A percentile compares a stretch with the other conserved stretches of the same genome.
These are phyloP conservation scores for Pseudonitzschia multiseries DNA, from an alignment of 108 stramenopile species.

Conservation along the genomic window DNA sequence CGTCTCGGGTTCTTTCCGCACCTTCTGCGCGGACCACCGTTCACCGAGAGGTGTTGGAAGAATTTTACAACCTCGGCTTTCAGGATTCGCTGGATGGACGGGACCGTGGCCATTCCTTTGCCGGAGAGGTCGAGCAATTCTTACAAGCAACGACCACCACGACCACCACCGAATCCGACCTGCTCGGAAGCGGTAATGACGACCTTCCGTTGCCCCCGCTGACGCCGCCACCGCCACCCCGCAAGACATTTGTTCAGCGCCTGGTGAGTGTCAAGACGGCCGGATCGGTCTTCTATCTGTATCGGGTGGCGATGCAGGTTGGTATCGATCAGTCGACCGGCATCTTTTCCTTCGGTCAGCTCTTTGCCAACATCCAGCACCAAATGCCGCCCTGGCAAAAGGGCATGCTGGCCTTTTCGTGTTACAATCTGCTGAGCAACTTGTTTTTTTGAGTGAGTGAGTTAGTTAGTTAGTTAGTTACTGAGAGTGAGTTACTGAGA, in stretches of 20 bases:
- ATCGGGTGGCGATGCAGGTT: slow-evolving; percentile 31
- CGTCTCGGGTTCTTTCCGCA: background rate
- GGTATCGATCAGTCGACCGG: slow-evolving; percentile 32
- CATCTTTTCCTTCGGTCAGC: slow-evolving; percentile 26
- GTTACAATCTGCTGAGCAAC: slow-evolving; percentile 34
- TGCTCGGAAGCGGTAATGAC: background rate
- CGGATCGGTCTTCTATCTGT: slow-evolving; percentile 36
- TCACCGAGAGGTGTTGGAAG: slow-evolving; percentile 27
- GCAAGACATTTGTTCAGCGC: background rate
- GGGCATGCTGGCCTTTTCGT: slow-evolving; percentile 34
- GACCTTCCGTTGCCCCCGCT: slow-evolving; percentile 9
- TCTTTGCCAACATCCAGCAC: slow-evolving; percentile 41
- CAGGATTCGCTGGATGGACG: slow-evolving; percentile 43
- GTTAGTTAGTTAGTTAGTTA: no score
- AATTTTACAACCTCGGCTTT: slow-evolving; percentile 54
- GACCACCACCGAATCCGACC: background rate
- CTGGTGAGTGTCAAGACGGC: slow-evolving; percentile 22
- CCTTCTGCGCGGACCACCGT: background rate
- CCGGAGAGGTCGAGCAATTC: slow-evolving; percentile 6
- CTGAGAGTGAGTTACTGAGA: background rate
- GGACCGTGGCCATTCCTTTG: slow-evolving; percentile 37
- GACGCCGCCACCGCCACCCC: background rate
- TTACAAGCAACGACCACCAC: background rate
- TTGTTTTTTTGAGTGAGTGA: background rate
- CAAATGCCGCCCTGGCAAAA: slow-evolving; percentile 33